Base-by-base conservation (phyloP, 2,329 filamentous ascomycete species). In the Helotiales sp. region DNA sequence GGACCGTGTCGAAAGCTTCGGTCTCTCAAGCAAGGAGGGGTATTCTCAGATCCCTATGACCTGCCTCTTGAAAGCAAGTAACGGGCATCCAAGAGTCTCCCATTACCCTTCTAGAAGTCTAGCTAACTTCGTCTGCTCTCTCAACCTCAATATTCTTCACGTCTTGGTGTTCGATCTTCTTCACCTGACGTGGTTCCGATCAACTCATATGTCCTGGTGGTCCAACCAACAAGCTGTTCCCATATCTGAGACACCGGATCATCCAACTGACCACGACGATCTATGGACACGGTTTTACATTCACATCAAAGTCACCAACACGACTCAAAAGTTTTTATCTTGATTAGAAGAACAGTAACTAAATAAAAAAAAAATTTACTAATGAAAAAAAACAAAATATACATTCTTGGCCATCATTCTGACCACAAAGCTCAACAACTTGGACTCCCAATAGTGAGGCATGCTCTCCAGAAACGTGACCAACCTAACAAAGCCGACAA, bases 401-500 rank as follows among this genome's bases (percentile, higher is more conserved):
- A 76, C 79, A 54, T 64, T 63, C 22, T 42, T 36, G 3, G 61
- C 42, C 59, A 61, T 62, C 59, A 61, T 61, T 73, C 62, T 64
- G 30, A 1, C 69, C 71, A 40, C 83, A 83, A 33, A 88, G 74
- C n/a, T n/a, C n/a, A 0, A 75, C 77, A 29, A 88, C 85, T 4
- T 84, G 85, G 1, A 81, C 83, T 27, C 87, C 22, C 7, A n/a
- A n/a, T 25, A 8, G 29, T 48, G 5, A 30, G 36, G 24, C 40
- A 31, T 42, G 5, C 38, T 25, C 19, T 59, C 55, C 10, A 60
- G 38, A n/a, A 54, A 54, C 12, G 42, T 54, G 19, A 54, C 42
- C 6, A 10, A 31, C 24, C 36, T 48, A 40, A 48, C 42, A 33
- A 40, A 40, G 24, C 36, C 24, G 36, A 9, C 36, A n/a, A 3